A percentile compares a stretch with the other conserved stretches of the same genome.
phyloP scores from a whole-genome alignment of 805 yeast species.

The Jamesozyma hellenica region DNA sequence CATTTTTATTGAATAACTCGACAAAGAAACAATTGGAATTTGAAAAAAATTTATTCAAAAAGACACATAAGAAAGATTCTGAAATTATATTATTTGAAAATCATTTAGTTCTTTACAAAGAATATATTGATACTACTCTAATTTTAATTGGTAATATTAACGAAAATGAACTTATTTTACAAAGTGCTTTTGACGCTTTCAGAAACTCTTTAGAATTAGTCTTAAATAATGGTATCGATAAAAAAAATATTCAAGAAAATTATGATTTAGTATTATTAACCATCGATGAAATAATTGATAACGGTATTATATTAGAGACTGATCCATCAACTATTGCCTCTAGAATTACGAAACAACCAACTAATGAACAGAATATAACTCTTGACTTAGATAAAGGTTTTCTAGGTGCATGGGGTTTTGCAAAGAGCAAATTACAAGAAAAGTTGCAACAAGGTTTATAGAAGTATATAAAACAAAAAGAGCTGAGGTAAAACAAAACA shows the following conservation, averaged over 20 bases:
- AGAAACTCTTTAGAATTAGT: constrained; percentile 74
- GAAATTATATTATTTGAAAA: constrained; percentile 75
- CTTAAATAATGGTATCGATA: constrained; percentile 57
- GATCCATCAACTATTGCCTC: constrained; percentile 81
- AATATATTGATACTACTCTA: constrained; percentile 63
- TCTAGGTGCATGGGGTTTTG: constrained; percentile 78
- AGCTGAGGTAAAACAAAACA: too few relatives aligned
- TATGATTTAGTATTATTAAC: constrained; percentile 81
- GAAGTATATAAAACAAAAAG: background rate
- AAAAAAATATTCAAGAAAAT: constrained; percentile 63
- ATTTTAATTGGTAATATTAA: constrained; percentile 61
- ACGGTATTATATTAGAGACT: constrained; percentile 84
- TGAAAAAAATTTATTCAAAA: constrained; percentile 60
- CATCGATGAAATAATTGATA: constrained; percentile 86
- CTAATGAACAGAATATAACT: constrained; percentile 50
- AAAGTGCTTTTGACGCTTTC: constrained; percentile 64
- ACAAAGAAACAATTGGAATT: constrained; percentile 61
- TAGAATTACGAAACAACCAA: constrained; percentile 82
- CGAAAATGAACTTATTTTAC: constrained; percentile 79
- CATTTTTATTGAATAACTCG: constrained; percentile 10
- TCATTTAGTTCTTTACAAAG: constrained; percentile 78
- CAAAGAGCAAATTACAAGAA: constrained; percentile 59
- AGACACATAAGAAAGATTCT: constrained; percentile 70
- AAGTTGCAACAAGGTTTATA: constrained; percentile 38
- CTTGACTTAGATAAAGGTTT: constrained; percentile 71